These are phyloP conservation scores for Ophiosphaerella narmari DNA, from an alignment of 2,329 filamentous ascomycete species.

Conservation along the genomic window DNA sequence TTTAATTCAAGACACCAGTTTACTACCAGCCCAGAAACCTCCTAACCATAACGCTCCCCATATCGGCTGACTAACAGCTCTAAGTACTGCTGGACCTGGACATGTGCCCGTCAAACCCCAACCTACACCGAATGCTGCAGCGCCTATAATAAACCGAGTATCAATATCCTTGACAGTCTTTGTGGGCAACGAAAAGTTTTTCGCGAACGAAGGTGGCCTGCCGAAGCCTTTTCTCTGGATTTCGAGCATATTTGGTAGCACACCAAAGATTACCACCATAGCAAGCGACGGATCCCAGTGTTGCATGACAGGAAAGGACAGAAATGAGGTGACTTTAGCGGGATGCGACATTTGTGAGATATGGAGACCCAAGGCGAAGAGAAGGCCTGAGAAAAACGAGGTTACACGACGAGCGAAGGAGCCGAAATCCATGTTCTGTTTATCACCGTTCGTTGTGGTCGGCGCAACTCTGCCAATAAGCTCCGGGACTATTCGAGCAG, in stretches of 20 bases:
- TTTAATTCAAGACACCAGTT: neutral
- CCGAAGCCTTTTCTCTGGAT: conserved; percentile 27
- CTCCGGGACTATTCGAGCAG: conserved; percentile 26
- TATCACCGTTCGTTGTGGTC: conserved; percentile 1
- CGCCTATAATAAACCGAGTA: conserved; percentile 54
- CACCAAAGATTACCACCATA: conserved; percentile 55
- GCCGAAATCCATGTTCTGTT: conserved; percentile 5
- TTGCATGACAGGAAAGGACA: conserved; percentile 48
- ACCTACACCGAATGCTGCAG: conserved; percentile 54
- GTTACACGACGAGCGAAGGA: conserved; percentile 42
- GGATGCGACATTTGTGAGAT: conserved; percentile 58
- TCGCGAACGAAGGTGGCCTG: conserved; percentile 49
- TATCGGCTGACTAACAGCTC: conserved; percentile 51
- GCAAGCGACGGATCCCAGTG: conserved; percentile 58
- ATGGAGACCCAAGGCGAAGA: conserved; percentile 58
- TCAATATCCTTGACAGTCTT: conserved; percentile 55
- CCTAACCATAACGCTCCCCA: conserved; percentile 55
- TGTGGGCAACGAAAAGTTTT: conserved; percentile 51
- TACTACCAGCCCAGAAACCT: conserved; percentile 52
- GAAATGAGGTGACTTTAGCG: conserved; percentile 57
- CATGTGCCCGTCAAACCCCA: conserved; percentile 59
- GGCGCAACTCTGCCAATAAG: conserved; percentile 17
- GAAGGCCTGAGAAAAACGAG: conserved; percentile 53
- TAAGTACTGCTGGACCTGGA: conserved; percentile 57
- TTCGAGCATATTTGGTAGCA: conserved; percentile 51